Conservation (phyloP, 495 filamentous ascomycete genomes). For the Parathielavia hyrcaniae region DNA sequence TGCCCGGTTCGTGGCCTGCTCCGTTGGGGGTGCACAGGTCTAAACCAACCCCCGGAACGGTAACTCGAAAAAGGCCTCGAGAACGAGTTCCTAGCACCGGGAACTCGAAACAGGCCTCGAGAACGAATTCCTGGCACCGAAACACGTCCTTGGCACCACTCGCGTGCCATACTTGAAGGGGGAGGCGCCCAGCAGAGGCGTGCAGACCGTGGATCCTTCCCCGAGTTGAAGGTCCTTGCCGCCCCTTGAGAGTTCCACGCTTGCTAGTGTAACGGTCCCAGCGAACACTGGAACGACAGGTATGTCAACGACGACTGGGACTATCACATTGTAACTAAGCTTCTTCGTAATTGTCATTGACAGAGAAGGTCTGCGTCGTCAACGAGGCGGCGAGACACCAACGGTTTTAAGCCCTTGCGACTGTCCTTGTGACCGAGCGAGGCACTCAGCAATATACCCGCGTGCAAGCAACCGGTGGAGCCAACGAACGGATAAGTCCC, state of each 20-base stretch:
- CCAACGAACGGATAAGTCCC: background rate
- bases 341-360: constrained; percentile 1
- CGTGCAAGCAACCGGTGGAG: background rate
- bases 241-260: constrained; percentile 8
- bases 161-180: constrained; percentile 6
- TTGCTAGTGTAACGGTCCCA: constrained; percentile 6
- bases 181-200: constrained; percentile 11
- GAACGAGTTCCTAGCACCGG: constrained; percentile 11
- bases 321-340: constrained; percentile 1
- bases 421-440: background rate
- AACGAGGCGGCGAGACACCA: background rate
- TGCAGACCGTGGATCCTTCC: constrained; percentile 12
- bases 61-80: constrained; percentile 9
- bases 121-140: constrained; percentile 11
- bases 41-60: constrained; percentile 7
- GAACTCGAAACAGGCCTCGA: constrained; percentile 11
- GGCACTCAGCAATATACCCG: background rate
- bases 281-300: background rate
- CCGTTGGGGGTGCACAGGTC: background rate
- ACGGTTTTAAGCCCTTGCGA: background rate
- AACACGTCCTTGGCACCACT: constrained; percentile 4
- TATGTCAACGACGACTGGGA: background rate
- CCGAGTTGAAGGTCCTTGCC: constrained; percentile 4
- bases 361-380: background rate
- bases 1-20: constrained; percentile 2